These are phyloP conservation scores for Saturnispora besseyi DNA, from an alignment of 805 yeast genomes.

Conservation along the genomic window DNA sequence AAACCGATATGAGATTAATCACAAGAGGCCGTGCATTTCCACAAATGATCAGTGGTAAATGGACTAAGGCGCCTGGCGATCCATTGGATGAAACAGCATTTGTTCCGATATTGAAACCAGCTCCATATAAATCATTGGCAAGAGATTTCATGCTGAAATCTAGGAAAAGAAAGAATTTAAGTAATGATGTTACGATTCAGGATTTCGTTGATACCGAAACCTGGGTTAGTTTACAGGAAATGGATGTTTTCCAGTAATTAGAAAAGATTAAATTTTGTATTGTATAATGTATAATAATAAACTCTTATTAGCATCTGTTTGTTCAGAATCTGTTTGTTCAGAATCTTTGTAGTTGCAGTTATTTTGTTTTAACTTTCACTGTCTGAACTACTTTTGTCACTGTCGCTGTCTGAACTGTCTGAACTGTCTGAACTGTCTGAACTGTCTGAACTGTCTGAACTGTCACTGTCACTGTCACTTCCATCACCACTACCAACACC, in stretches of 20 bases:
- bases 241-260: conserved; percentile 16
- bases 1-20: conserved; percentile 69
- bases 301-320: neutral
- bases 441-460: neutral
- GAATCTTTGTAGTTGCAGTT: neutral
- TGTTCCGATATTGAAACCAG: conserved; percentile 69
- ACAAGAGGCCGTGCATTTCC: conserved; percentile 76
- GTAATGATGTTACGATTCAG: conserved; percentile 58
- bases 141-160: conserved; percentile 88
- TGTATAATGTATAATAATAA: neutral
- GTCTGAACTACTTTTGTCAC: neutral
- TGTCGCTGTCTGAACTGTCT: neutral
- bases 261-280: conserved; percentile 1
- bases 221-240: conserved; percentile 37
- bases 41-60: conserved; percentile 52
- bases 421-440: neutral
- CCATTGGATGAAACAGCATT: conserved; percentile 63
- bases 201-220: conserved; percentile 60
- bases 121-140: conserved; percentile 59
- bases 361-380: neutral
- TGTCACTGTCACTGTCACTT: neutral
- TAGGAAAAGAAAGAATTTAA: conserved; percentile 76
- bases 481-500: neutral
- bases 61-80: conserved; percentile 85
- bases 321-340: neutral